These are phyloP conservation scores for Penicillium frequentans DNA, from an alignment of 2,329 filamentous ascomycete genomes.

Conservation along the genomic window DNA sequence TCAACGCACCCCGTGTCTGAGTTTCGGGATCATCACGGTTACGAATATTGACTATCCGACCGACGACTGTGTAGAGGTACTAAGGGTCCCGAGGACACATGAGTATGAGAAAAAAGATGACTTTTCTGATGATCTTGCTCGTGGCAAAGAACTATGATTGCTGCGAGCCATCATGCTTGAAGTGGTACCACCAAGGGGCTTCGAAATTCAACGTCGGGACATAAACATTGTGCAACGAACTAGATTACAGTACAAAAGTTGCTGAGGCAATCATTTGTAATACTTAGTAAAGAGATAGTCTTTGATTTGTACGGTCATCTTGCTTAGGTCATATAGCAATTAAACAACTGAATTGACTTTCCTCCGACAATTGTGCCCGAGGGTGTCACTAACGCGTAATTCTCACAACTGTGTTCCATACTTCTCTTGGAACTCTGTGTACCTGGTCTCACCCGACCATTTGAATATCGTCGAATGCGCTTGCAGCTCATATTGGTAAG, in stretches of 20 bases:
- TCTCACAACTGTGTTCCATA: background rate
- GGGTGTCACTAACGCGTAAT: background rate
- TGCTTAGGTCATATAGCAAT: background rate
- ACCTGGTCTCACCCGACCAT: background rate
- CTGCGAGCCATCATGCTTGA: background rate
- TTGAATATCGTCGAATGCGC: background rate
- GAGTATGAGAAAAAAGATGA: background rate
- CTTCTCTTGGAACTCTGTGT: background rate
- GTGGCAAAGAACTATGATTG: background rate
- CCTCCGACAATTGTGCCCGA: background rate
- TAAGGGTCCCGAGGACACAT: background rate
- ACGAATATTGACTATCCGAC: background rate
- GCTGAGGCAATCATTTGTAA: background rate
- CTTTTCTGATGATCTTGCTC: background rate
- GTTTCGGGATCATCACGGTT: background rate
- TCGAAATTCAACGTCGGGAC: background rate
- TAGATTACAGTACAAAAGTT: background rate
- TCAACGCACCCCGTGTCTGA: background rate
- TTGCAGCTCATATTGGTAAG: background rate
- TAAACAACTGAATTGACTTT: background rate
- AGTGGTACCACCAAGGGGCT: background rate
- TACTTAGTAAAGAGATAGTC: background rate
- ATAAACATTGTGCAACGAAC: background rate
- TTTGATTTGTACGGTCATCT: too few relatives aligned
- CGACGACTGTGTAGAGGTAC: background rate